A percentile compares a stretch with the other conserved stretches of the same genome.
phyloP scores from a whole-genome alignment of 2,329 filamentous ascomycete genomes.

The Colletotrichum siamense region DNA sequence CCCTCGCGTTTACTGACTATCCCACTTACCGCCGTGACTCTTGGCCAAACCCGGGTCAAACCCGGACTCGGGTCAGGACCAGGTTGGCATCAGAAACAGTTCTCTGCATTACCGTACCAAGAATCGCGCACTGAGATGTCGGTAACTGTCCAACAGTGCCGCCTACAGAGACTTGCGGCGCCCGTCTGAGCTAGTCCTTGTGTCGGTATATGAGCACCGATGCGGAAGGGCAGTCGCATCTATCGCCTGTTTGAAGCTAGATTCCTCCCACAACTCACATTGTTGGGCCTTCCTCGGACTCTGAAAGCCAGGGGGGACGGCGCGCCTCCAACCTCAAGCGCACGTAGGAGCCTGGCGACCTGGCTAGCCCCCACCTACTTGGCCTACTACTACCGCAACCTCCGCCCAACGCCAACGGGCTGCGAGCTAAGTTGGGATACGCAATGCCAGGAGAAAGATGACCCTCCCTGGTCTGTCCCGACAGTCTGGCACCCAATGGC shows the following conservation, averaged over 20 bases:
- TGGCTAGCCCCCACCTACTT: not conserved
- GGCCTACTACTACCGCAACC: not conserved
- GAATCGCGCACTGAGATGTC: not conserved
- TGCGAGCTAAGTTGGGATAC: not conserved
- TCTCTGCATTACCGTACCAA: not conserved
- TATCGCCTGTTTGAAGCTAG: not conserved
- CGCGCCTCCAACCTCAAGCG: not conserved
- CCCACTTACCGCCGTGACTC: not conserved
- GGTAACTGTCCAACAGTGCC: not conserved
- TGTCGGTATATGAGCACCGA: not conserved
- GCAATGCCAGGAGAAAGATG: not conserved
- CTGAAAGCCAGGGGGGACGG: not conserved
- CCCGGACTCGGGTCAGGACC: not conserved
- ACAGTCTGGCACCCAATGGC: not conserved
- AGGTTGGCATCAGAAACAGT: not conserved
- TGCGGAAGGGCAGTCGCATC: not conserved
- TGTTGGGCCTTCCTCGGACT: not conserved
- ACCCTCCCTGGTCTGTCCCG: not conserved
- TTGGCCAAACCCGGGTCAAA: not conserved
- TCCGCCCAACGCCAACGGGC: not conserved
- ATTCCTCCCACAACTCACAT: not conserved
- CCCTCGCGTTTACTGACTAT: not conserved
- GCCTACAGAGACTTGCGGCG: not conserved
- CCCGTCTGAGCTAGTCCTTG: not conserved
- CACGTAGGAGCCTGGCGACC: not conserved